A percentile compares a stretch with the other conserved stretches of the same genome.
Evolutionary conservation across 129 eudicot genomes (phyloP).

Genomic region (Apium graveolens): DNA sequence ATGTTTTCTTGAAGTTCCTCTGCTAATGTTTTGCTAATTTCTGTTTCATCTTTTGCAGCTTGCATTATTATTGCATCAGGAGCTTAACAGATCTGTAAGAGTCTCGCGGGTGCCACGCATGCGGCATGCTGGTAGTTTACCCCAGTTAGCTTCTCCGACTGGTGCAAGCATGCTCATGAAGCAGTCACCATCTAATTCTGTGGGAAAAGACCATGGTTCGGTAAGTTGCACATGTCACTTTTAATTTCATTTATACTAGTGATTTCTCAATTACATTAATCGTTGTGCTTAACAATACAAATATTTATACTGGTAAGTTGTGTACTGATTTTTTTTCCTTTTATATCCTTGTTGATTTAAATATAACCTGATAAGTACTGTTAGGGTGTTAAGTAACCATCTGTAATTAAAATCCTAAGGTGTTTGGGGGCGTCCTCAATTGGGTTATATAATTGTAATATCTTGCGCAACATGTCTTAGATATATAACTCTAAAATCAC

Average conservation of each 20-base stretch:
- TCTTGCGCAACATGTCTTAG: too few species aligned
- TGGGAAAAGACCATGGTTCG: constrained; percentile 55
- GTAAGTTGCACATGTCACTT: constrained; percentile 23
- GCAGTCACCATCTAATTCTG: constrained; percentile 53
- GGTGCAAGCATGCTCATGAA: constrained; percentile 57
- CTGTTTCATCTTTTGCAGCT: constrained; percentile 34
- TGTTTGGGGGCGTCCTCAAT: too few species aligned
- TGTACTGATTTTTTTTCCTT: too few species aligned
- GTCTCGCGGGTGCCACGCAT: constrained; percentile 95
- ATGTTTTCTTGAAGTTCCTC: background rate
- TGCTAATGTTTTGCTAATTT: background rate
- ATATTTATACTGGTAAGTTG: too few species aligned
- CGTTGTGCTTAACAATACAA: too few species aligned
- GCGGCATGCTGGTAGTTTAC: constrained; percentile 91
- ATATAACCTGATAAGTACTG: too few species aligned
- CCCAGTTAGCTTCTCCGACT: constrained; percentile 62
- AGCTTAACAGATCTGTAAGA: constrained; percentile 84
- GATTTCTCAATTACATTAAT: too few species aligned
- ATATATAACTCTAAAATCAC: too few species aligned
- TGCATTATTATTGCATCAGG: constrained; percentile 90
- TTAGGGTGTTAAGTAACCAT: too few species aligned
- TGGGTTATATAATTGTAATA: too few species aligned
- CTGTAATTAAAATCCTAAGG: too few species aligned
- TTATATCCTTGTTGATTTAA: too few species aligned
- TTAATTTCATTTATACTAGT: background rate